A percentile compares a stretch with the other conserved stretches of the same genome.
Conservation (phyloP, 1,284 basidiomycete species). For the Boletellus deceptivus region DNA sequence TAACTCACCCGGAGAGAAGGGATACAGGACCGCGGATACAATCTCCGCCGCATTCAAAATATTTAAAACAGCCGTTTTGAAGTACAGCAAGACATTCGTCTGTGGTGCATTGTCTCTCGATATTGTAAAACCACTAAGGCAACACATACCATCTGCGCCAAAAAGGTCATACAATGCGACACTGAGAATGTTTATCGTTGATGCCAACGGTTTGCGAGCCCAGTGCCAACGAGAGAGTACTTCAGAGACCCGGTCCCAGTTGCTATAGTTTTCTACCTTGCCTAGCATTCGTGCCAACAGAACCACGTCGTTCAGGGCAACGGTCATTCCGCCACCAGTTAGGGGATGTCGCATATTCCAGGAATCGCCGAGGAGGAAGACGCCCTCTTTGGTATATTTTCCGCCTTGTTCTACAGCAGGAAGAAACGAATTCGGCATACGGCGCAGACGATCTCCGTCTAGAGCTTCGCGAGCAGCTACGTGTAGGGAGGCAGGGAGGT, state of each 20-base stretch:
- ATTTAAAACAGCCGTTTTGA: slow-evolving; percentile 93
- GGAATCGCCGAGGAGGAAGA: slow-evolving; percentile 89
- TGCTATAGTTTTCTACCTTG: slow-evolving; percentile 46
- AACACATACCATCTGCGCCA: slow-evolving; percentile 72
- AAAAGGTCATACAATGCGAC: slow-evolving; percentile 92
- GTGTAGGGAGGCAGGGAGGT: slow-evolving; percentile 74
- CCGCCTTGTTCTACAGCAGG: slow-evolving; percentile 81
- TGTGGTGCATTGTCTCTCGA: slow-evolving; percentile 32
- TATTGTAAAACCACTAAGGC: not conserved
- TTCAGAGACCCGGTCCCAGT: slow-evolving; percentile 63
- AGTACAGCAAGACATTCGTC: slow-evolving; percentile 82
- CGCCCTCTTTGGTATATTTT: slow-evolving; percentile 60
- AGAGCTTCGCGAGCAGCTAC: slow-evolving; percentile 62
- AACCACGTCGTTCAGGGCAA: slow-evolving; percentile 84
- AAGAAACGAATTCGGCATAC: slow-evolving; percentile 97
- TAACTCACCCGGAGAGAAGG: slow-evolving; percentile 74
- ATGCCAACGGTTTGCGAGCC: slow-evolving; percentile 75
- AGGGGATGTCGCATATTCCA: slow-evolving; percentile 99
- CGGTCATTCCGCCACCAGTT: slow-evolving; percentile 97
- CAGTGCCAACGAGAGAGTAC: slow-evolving; percentile 79
- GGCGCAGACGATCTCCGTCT: slow-evolving; percentile 70
- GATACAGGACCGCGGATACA: slow-evolving; percentile 88
- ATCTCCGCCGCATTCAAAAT: slow-evolving; percentile 93
- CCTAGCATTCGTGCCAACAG: slow-evolving; percentile 65
- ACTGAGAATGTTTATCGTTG: slow-evolving; percentile 88